Base-by-base conservation (phyloP, 768 basidiomycete species). In the Phanerodontia chrysosporium region DNA sequence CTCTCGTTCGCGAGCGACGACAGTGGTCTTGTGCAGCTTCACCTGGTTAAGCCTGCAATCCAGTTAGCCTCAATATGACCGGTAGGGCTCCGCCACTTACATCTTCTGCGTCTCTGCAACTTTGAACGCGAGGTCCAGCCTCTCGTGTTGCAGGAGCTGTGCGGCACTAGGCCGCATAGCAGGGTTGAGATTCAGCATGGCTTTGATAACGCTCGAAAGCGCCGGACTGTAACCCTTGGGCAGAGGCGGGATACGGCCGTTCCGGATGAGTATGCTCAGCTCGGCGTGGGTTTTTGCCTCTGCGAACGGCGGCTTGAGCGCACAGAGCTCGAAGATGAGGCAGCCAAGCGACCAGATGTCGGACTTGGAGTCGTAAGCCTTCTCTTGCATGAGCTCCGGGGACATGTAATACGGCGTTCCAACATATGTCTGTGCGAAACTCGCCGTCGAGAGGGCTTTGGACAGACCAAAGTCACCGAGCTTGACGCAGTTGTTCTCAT, bases 391-490 rank as follows among this genome's bases (percentile, higher is more conserved):
- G 32, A 98, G 81, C 72, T 99, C 96, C 0, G 97, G 97, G 1
- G 95, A 97, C 97, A 99, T 98, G 76, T 99, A 98, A 70, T 98
- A 95, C 2, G 97, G 97, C 2, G 97, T 99, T 61, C 97, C 96
- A 62, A 98, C 97, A 59, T 98, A 99, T 32, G 97, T 99, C 64
- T 87, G 93, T 21, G 97, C 95, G 65, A 99, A 96, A 64, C 83
- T 87, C 1, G 92, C 85, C 60, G 90, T 87, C 0, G 87, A 78
- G 61, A 99, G 85, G 18, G 95, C 92, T 71, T 98, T 98, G 27
- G 91, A 92, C 29, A 99, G 76, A 0, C 97, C 97, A 73, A 98
- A 98, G 73, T 99, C 97, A 29, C 97, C 97, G 0, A 99, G 83
- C 72, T 98, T 98, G 58, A 98, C 89, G n/a, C 79, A 82, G 66